phyloP scores from a whole-genome alignment of 441 rosid genomes.

The Iberis amara region DNA sequence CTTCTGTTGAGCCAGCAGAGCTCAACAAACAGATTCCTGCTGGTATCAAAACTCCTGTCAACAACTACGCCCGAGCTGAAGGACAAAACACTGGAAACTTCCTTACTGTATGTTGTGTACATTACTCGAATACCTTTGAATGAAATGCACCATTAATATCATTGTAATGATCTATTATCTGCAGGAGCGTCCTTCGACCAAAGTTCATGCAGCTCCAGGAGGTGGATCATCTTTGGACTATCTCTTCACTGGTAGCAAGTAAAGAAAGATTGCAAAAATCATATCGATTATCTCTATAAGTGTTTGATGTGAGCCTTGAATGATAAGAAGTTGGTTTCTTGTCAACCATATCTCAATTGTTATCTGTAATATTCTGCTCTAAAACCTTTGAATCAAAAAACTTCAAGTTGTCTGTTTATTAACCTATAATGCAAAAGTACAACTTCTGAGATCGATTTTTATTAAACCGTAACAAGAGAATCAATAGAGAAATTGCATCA shows the following conservation, averaged over 20 bases:
- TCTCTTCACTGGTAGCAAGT: constrained; percentile 59
- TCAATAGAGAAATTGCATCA: no score
- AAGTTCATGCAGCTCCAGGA: constrained; percentile 91
- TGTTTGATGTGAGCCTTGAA: constrained; percentile 29
- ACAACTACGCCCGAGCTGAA: constrained; percentile 80
- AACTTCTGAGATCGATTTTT: background rate
- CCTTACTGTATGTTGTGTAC: constrained; percentile 53
- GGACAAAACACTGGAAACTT: constrained; percentile 92
- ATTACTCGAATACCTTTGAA: background rate
- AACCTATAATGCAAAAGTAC: constrained; percentile 1
- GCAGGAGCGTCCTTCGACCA: constrained; percentile 93
- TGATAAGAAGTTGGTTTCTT: constrained; percentile 30
- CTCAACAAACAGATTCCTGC: constrained; percentile 53
- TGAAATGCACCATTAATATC: background rate
- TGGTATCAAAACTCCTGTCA: constrained; percentile 64
- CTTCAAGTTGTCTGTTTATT: constrained; percentile 4
- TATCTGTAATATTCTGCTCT: constrained; percentile 25
- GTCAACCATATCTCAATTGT: constrained; percentile 19
- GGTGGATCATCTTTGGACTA: constrained; percentile 87
- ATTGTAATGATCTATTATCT: constrained; percentile 6
- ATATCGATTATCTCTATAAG: no score
- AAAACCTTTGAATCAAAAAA: constrained; percentile 12
- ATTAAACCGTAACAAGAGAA: no score
- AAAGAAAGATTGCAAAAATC: no score
- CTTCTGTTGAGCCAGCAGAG: constrained; percentile 48